phyloP scores from a whole-genome alignment of 257 asterid species.

The Verbena officinalis region DNA sequence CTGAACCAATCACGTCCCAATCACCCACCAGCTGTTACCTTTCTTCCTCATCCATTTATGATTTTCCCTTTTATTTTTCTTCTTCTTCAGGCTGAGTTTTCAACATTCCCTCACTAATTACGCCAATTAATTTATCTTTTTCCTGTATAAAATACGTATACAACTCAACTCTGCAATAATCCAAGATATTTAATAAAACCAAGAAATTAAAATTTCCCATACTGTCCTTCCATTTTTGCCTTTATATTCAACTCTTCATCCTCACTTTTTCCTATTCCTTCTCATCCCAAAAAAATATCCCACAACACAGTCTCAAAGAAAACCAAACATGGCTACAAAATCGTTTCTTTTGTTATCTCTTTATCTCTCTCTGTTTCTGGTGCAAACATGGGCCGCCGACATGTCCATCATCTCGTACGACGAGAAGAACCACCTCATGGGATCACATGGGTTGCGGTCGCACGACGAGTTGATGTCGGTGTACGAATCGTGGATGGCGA shows the following conservation, averaged over 20 bases:
- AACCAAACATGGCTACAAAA: conserved; percentile 31
- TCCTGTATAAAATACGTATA: not conserved
- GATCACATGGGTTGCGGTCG: conserved; percentile 19
- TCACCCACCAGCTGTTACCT: not conserved
- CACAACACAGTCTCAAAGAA: too few relatives aligned
- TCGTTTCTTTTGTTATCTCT: conserved; percentile 30
- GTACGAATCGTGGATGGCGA: conserved; percentile 62
- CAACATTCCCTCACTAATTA: conserved; percentile 1
- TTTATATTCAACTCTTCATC: conserved; percentile 22
- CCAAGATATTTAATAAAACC: not conserved
- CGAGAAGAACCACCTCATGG: conserved; percentile 17
- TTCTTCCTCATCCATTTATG: not conserved
- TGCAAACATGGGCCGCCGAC: conserved; percentile 42
- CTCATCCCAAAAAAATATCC: conserved; percentile 11
- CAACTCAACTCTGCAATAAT: conserved; percentile 14
- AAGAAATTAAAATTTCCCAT: not conserved
- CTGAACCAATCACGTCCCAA: conserved; percentile 11
- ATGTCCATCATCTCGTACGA: conserved; percentile 70
- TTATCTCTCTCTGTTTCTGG: conserved; percentile 25
- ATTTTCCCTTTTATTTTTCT: too few relatives aligned
- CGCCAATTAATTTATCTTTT: not conserved
- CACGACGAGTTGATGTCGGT: conserved; percentile 42
- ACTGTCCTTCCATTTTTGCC: conserved; percentile 19
- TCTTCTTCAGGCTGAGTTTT: not conserved
- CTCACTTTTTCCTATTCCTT: conserved; percentile 13